These are phyloP conservation scores for Chaetomium tenue DNA, from an alignment of 495 filamentous ascomycete genomes.

Conservation along the genomic window DNA sequence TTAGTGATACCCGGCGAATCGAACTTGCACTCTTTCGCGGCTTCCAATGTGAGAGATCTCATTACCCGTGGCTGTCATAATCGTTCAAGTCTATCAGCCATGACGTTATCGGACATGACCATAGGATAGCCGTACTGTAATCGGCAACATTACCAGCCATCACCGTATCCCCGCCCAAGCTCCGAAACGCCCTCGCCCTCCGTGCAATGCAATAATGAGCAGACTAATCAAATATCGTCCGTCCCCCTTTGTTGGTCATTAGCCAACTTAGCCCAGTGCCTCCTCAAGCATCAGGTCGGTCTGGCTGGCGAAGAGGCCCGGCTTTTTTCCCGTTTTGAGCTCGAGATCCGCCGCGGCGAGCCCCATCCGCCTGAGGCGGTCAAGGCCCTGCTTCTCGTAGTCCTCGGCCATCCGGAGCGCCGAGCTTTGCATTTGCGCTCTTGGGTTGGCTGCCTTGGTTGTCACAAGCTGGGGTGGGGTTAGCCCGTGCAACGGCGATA, in stretches of 20 bases:
- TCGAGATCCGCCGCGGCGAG: constrained; percentile 73
- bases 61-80: not conserved
- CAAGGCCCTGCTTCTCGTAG: constrained; percentile 70
- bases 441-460: constrained; percentile 61
- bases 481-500: constrained; percentile 10
- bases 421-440: constrained; percentile 63
- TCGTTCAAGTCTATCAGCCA: not conserved
- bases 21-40: not conserved
- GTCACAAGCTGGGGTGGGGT: constrained; percentile 57
- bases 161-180: not conserved
- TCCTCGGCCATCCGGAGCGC: constrained; percentile 64
- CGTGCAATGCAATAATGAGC: constrained; percentile 15
- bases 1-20: constrained; percentile 21
- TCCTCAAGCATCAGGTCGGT: constrained; percentile 16
- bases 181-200: constrained; percentile 3
- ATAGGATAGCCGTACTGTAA: not conserved
- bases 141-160: not conserved
- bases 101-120: not conserved
- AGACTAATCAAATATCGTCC: not conserved
- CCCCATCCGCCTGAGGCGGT: constrained; percentile 72
- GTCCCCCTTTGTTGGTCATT: not conserved
- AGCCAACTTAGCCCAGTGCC: constrained; percentile 6
- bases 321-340: constrained; percentile 47
- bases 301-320: not conserved
- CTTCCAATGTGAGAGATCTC: not conserved